Conservation (phyloP, 176 grass and related monocot species). For the Bonia amplexicaulis region DNA sequence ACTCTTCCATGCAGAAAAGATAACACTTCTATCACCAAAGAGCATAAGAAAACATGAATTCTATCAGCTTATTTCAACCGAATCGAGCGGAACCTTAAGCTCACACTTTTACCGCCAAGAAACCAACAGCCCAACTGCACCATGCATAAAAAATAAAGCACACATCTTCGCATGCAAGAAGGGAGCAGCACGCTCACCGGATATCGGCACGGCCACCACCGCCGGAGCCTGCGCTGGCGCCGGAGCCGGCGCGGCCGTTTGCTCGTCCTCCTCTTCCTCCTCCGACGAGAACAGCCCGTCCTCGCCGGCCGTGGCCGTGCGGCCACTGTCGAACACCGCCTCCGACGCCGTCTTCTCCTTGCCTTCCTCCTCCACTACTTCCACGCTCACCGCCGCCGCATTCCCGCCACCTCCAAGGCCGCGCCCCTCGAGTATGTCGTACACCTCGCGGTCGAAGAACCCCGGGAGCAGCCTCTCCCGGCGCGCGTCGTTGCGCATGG, state of each 20-base stretch:
- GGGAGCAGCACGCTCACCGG: conserved; percentile 29
- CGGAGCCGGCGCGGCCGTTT: neutral
- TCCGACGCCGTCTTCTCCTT: neutral
- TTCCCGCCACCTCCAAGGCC: neutral
- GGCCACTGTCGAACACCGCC: neutral
- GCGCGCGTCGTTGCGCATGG: conserved; percentile 82
- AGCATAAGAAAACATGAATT: neutral
- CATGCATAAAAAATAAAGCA: neutral
- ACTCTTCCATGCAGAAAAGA: neutral
- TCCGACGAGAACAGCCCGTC: conserved; percentile 32
- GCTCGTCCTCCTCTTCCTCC: conserved; percentile 27
- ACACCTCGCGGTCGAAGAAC: conserved; percentile 94
- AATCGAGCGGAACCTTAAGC: no score
- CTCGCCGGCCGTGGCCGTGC: neutral
- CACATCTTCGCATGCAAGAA: conserved; percentile 13
- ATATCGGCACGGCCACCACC: neutral
- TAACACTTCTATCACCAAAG: neutral
- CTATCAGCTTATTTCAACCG: no score
- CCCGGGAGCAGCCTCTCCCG: conserved; percentile 79
- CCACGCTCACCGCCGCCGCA: conserved; percentile 2
- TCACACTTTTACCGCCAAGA: neutral
- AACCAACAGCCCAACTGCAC: conserved; percentile 11
- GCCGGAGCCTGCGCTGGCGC: neutral
- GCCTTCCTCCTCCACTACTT: conserved; percentile 13
- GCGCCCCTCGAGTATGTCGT: conserved; percentile 78